Evolutionary conservation across 2,329 filamentous ascomycete species (phyloP), one percentile per base, ranked within the genome.

Genomic region (Pyrenochaeta sp.): DNA sequence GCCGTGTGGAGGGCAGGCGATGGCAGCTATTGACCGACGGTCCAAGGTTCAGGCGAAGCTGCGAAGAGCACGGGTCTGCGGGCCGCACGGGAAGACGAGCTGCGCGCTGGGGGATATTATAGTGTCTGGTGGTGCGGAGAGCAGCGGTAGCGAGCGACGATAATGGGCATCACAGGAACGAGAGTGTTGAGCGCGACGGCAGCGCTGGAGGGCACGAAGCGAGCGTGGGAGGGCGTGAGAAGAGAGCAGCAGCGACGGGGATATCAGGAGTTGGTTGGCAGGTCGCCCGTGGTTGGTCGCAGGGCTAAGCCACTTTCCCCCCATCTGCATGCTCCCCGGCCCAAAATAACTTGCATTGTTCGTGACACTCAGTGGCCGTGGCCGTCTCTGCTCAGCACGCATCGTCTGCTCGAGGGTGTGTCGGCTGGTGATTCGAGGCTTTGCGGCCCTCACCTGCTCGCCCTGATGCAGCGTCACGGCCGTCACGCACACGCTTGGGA

Each of bases 271-370:
- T 30, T 40, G 36, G 46, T 53, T 34, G 51, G 42, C 48, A 44
- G n/a, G 47, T 13, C 30, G 34, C 46, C 32, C 37, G 27, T 44
- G 53, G 48, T 51, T 50, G 44, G 54, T 51, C 43, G 47, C 40
- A 32, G 36, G n/a, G 64, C 64, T 67, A 56, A 67, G 64, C 64
- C 64, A 66, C 64, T 50, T 36, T 48, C 50, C 48, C 43, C 54
- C 48, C 54, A 46, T 61, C 61, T 66, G 61, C 61, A 65, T 66
- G 60, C 50, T 52, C 50, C 49, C 54, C 52, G 54, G 62, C 65
- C 65, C 66, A 66, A 67, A 71, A 71, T 71, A 71, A 66, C 67
- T 59, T 61, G 54, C 50, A 52, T 56, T 66, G 54, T 49, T 63
- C 61, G 66, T 69, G 65, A 68, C 66, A 69, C 68, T 19, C 19